Percentiles rank a stretch among this genome's conserved stretches.
Evolutionary conservation across 2,329 filamentous ascomycete genomes (phyloP).

Genomic region (Lojkania enalia): DNA sequence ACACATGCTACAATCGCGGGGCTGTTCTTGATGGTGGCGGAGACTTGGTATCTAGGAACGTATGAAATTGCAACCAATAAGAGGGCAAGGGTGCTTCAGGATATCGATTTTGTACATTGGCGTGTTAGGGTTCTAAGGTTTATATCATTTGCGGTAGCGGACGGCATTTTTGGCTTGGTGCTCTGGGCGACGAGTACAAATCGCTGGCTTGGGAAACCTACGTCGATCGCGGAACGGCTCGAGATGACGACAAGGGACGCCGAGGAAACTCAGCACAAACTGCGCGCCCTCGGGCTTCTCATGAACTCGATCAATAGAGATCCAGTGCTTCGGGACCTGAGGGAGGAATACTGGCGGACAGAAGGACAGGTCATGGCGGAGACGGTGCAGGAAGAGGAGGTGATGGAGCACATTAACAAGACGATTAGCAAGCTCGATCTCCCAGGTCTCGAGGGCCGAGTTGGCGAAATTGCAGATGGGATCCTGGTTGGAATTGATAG

Average conservation of each 20-base stretch:
- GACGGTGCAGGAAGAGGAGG: conserved; percentile 78
- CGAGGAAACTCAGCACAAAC: conserved; percentile 63
- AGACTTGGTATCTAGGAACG: conserved; percentile 66
- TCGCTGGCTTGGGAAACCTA: conserved; percentile 70
- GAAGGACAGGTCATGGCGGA: conserved; percentile 73
- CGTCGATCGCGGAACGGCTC: conserved; percentile 66
- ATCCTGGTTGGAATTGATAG: conserved; percentile 39
- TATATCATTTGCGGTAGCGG: conserved; percentile 65
- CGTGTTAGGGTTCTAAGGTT: conserved; percentile 65
- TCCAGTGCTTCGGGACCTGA: conserved; percentile 65
- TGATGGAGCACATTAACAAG: conserved; percentile 70
- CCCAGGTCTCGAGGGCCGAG: conserved; percentile 62
- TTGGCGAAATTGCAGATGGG: conserved; percentile 54
- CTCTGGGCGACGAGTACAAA: conserved; percentile 81
- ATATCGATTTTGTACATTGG: conserved; percentile 76
- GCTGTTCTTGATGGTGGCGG: conserved; percentile 61
- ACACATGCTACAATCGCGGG: conserved; percentile 67
- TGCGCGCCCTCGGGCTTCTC: conserved; percentile 74
- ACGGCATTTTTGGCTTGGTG: conserved; percentile 64
- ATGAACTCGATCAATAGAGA: conserved; percentile 81
- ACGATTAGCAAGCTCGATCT: conserved; percentile 69
- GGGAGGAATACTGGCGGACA: conserved; percentile 76
- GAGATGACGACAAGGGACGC: conserved; percentile 62
- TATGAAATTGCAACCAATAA: conserved; percentile 70
- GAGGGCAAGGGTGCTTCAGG: conserved; percentile 59